These are phyloP conservation scores for Russula brevipes DNA, from an alignment of 768 basidiomycete species.

Conservation along the genomic window DNA sequence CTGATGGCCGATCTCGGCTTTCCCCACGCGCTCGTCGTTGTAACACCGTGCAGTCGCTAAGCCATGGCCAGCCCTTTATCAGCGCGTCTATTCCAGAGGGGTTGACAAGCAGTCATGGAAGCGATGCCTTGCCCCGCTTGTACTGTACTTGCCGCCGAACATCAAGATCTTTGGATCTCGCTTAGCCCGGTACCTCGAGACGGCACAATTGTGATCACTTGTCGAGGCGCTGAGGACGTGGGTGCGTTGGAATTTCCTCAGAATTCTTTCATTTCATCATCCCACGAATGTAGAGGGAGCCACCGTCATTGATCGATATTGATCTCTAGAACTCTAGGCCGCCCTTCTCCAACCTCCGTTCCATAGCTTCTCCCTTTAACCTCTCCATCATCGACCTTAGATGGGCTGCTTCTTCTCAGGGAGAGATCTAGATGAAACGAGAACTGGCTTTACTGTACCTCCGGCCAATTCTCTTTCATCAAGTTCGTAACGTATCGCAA, in stretches of 20 bases:
- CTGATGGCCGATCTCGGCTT: not conserved
- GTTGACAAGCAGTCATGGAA: not conserved
- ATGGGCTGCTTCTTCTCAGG: not conserved
- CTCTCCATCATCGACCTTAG: not conserved
- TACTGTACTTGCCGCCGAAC: not conserved
- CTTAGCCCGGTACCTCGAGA: not conserved
- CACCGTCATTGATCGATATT: not conserved
- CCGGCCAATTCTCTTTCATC: too few species aligned
- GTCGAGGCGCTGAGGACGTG: not conserved
- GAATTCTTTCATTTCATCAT: not conserved
- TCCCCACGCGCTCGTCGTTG: not conserved
- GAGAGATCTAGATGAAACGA: not conserved
- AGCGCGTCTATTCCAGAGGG: not conserved
- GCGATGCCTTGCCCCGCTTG: conserved; percentile 4
- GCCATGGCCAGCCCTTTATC: not conserved
- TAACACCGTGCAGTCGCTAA: not conserved
- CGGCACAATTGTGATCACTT: not conserved
- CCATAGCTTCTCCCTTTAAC: not conserved
- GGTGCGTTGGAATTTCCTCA: not conserved
- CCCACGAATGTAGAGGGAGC: not conserved
- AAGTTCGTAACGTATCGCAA: too few species aligned
- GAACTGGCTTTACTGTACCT: not conserved
- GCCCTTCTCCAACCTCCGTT: not conserved
- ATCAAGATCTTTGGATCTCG: conserved; percentile 1
- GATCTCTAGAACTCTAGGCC: not conserved